Evolutionary conservation across 2,329 filamentous ascomycete genomes (phyloP).

Genomic region (Fusarium denticulatum): DNA sequence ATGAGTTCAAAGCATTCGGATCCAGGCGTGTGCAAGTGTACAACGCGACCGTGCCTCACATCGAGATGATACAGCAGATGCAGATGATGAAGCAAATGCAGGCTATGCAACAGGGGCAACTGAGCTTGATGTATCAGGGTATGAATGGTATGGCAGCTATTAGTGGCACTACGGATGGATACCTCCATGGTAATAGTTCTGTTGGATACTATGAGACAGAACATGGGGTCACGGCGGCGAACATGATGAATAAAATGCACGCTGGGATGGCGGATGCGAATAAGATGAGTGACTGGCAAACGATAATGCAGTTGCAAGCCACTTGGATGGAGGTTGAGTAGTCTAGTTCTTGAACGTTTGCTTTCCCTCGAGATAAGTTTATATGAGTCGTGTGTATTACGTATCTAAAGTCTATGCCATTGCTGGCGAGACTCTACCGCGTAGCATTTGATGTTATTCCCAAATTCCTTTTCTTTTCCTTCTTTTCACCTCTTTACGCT

Average conservation of each 20-base stretch:
- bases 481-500: accelerated
- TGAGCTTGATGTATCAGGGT: conserved; percentile 49
- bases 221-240: conserved; percentile 47
- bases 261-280: conserved; percentile 45
- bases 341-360: background rate
- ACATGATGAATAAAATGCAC: conserved; percentile 48
- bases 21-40: conserved; percentile 44
- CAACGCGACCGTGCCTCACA: conserved; percentile 43
- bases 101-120: conserved; percentile 48
- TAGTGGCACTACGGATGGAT: conserved; percentile 42
- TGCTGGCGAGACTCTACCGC: background rate
- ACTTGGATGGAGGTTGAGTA: conserved; percentile 49
- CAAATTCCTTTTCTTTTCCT: too few species aligned
- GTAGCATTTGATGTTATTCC: accelerated
- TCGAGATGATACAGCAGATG: conserved; percentile 43
- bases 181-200: conserved; percentile 48
- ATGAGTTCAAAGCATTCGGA: conserved; percentile 44
- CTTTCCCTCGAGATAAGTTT: background rate
- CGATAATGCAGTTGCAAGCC: conserved; percentile 39
- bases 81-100: conserved; percentile 46
- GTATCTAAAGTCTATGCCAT: background rate
- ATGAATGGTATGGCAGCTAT: conserved; percentile 44
- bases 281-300: conserved; percentile 40
- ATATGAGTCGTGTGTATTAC: too few species aligned
- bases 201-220: conserved; percentile 51